Evolutionary conservation across 257 asterid genomes (phyloP), one percentile per base, ranked within the genome.

Genomic region (Jacaranda mimosifolia): DNA sequence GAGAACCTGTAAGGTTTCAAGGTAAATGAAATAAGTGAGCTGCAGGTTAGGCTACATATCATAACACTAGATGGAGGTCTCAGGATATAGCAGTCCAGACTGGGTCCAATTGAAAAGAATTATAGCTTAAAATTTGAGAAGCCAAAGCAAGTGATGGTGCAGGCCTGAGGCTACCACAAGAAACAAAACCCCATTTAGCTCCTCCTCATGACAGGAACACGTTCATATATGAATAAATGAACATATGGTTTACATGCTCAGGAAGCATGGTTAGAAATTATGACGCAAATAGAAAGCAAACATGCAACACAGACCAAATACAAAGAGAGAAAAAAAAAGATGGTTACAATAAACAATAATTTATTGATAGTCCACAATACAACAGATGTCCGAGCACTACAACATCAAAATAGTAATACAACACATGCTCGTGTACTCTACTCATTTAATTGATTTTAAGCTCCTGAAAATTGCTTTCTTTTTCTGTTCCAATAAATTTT

Each of bases 1-100:
- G 79, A 93, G 98, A 60, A 86, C 96, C 99, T 96, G 78, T 14
- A 79, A 49, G 35, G 74, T 71, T 71, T 55, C 68, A 63, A 64
- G 62, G 53, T 70, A 55, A 71, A 59, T 69, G 58, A 75, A 81
- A 56, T 56, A 72, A 80, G 72, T 63, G 26, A 68, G 11, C 36
- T 18, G 71, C 66, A 55, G 43, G 35, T 39, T 56, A 67, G 68
- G 19, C 62, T 72, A 52, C 58, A 76, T 26, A 43, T 48, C 32
- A 46, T 19, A 77, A n/a, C 53, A 52, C 53, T 66, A 51, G 35
- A 71, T 48, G 46, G 70, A 73, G n/a, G 40, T 62, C 43, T 59
- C 64, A 56, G 38, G 17, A 51, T 57, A 63, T 43, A 52, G 32
- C 63, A 62, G 13, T 40, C 52, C 48, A 68, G 60, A 74, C 21